phyloP scores from a whole-genome alignment of 495 filamentous ascomycete species.

The Aspergillus asperescens region DNA sequence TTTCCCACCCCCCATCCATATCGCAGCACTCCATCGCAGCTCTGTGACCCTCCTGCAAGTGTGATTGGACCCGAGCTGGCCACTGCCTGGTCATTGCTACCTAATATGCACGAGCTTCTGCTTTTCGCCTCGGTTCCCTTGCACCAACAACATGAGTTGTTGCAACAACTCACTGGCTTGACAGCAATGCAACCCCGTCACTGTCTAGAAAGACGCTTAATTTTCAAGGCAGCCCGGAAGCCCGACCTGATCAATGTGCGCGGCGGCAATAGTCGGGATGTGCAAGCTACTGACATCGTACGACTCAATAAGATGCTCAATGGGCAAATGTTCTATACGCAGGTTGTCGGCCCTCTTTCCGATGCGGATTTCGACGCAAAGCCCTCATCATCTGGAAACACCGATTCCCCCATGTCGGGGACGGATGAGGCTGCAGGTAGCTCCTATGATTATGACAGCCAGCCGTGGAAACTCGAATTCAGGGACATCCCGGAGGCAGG shows the following conservation, averaged over 20 bases:
- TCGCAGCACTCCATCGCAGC: slow-evolving; percentile 1
- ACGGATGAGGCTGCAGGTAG: slow-evolving; percentile 18
- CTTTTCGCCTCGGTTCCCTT: slow-evolving; percentile 46
- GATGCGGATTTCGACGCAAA: slow-evolving; percentile 30
- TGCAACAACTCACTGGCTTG: slow-evolving; percentile 62
- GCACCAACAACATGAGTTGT: slow-evolving; percentile 51
- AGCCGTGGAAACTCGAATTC: slow-evolving; percentile 48
- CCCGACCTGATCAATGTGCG: slow-evolving; percentile 33
- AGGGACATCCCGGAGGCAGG: slow-evolving; percentile 50
- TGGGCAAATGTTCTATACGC: slow-evolving; percentile 48
- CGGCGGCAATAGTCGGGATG: slow-evolving; percentile 39
- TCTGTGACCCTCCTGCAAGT: slow-evolving; percentile 12
- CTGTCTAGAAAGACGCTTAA: slow-evolving; percentile 54
- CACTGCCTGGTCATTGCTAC: background rate
- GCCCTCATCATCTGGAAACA: slow-evolving; percentile 14
- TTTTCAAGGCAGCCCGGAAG: slow-evolving; percentile 59
- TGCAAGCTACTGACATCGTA: slow-evolving; percentile 41
- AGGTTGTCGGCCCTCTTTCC: slow-evolving; percentile 41
- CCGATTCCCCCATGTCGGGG: slow-evolving; percentile 33
- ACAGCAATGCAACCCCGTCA: slow-evolving; percentile 61
- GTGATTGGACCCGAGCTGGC: slow-evolving; percentile 2
- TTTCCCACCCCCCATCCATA: background rate
- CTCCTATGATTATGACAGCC: slow-evolving; percentile 36
- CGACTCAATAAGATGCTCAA: slow-evolving; percentile 45
- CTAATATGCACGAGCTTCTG: slow-evolving; percentile 42